Base-by-base conservation (phyloP, 208 protist genomes). In the Crithidia expoeki region DNA sequence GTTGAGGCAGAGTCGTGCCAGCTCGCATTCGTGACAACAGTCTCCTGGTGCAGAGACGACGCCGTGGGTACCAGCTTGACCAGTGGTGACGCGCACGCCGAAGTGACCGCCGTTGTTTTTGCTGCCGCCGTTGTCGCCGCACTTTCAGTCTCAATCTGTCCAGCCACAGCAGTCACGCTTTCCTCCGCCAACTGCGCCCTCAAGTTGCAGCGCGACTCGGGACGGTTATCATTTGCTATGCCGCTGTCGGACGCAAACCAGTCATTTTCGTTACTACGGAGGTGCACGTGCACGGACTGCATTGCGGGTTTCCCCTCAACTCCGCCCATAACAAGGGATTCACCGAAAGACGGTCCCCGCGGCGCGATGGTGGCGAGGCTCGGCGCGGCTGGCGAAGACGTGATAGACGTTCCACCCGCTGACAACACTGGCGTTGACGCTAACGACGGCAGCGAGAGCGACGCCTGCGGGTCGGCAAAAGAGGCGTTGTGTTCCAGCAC, bases 401-500 rank as follows among this genome's bases (percentile, higher is more conserved):
- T 65, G 25, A 34, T 19, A 4, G 64, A 60, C 21, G 36, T 12
- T 12, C 4, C 49, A 14, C 47, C 47, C 14, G 55, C 33, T 12
- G 47, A 55, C 33, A 23, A 16, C 61, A 3, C 46, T 47, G 14
- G n/a, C 12, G 42, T n/a, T 9, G n/a, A n/a, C n/a, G 16, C 36
- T 14, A 16, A 2, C 19, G 30, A 52, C 11, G 46, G 32, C 27
- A 55, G 46, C n/a, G 60, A 40, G 4, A 14, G 30, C 3, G 61
- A 27, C 3, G 33, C 21, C 30, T 47, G 61, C 23, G 34, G 5
- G 40, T 72, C 34, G 4, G 68, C 19, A 14, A 74, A 11, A 2
- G 74, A 69, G 42, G 68, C 53, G 32, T 73, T 70, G 68, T 62
- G 47, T 55, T 70, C 58, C 32, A 68, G 19, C 27, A 72, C 72